A percentile compares a stretch with the other conserved stretches of the same genome.
Conservation (phyloP, 176 grass and related monocot species). For the Paspalum notatum region DNA sequence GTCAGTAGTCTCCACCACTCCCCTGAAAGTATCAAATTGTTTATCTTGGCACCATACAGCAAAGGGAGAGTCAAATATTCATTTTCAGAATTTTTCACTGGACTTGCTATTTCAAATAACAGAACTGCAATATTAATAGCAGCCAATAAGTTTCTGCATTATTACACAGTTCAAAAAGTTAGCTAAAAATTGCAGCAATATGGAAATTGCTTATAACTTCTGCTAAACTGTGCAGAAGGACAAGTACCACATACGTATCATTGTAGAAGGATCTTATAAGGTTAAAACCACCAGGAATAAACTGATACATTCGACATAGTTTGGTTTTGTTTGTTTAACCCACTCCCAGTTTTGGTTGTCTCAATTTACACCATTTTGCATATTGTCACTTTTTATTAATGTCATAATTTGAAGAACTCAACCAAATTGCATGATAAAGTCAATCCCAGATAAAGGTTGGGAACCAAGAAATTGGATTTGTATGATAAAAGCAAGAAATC, state of each 20-base stretch:
- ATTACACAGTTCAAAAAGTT: slow-evolving; percentile 40
- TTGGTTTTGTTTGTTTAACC: not conserved
- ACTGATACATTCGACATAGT: not conserved
- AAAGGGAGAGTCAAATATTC: slow-evolving; percentile 72
- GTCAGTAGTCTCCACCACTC: slow-evolving; percentile 91
- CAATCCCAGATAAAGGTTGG: not conserved
- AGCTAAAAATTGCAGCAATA: slow-evolving; percentile 11
- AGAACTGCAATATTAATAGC: slow-evolving; percentile 83
- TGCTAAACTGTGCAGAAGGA: slow-evolving; percentile 17
- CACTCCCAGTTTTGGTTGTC: not conserved
- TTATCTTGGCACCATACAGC: slow-evolving; percentile 83
- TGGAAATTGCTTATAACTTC: not conserved
- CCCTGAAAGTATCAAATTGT: slow-evolving; percentile 75
- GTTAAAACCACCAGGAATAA: not conserved
- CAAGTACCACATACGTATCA: not conserved
- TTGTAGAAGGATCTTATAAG: not conserved
- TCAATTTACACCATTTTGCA: not conserved
- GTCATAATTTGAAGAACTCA: not conserved
- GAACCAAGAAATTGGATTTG: not conserved
- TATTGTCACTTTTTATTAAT: not conserved
- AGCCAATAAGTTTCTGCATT: slow-evolving; percentile 79
- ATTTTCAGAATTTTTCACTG: slow-evolving; percentile 63
- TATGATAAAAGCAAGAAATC: not conserved
- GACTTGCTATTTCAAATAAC: slow-evolving; percentile 87
- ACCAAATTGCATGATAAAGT: not conserved